Conservation (phyloP, 192 early-diverging fungal species). For the Coemansia furcata region DNA sequence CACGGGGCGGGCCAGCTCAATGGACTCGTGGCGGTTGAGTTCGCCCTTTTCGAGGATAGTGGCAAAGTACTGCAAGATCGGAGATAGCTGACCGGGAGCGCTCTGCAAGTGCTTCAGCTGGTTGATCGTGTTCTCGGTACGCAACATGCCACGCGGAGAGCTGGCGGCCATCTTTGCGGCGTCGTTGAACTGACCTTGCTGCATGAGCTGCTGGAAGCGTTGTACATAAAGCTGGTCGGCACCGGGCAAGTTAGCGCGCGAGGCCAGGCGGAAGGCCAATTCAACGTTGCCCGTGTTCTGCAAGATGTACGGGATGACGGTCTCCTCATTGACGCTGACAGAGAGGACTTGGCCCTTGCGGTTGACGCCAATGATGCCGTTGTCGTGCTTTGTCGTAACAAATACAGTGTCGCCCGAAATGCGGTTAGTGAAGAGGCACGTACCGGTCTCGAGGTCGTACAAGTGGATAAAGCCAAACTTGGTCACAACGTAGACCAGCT, state of each 20-base stretch:
- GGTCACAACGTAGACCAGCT: constrained; percentile 92
- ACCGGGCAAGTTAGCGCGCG: constrained; percentile 85
- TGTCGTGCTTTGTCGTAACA: constrained; percentile 88
- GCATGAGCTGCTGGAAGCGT: constrained; percentile 87
- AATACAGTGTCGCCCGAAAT: constrained; percentile 98
- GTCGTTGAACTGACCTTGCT: constrained; percentile 73
- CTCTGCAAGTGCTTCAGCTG: constrained; percentile 84
- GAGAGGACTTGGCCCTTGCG: constrained; percentile 95
- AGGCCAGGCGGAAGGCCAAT: constrained; percentile 85
- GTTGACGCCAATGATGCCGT: constrained; percentile 94
- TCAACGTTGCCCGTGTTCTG: constrained; percentile 80
- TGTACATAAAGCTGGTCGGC: constrained; percentile 89
- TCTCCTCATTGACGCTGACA: constrained; percentile 88
- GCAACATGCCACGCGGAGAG: constrained; percentile 92
- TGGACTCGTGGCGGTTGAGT: constrained; percentile 92
- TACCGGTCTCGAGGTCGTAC: constrained; percentile 92
- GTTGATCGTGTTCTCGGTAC: constrained; percentile 92
- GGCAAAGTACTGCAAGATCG: constrained; percentile 97
- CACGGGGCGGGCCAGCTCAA: constrained; percentile 91
- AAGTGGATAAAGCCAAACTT: constrained; percentile 98
- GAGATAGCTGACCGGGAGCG: constrained; percentile 75
- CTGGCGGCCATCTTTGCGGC: constrained; percentile 95
- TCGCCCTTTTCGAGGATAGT: constrained; percentile 91
- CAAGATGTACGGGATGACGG: constrained; percentile 89
- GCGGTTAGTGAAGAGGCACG: constrained; percentile 96